Evolutionary conservation across 2,329 filamentous ascomycete genomes (phyloP).

Genomic region (Myrmaecium sp.): DNA sequence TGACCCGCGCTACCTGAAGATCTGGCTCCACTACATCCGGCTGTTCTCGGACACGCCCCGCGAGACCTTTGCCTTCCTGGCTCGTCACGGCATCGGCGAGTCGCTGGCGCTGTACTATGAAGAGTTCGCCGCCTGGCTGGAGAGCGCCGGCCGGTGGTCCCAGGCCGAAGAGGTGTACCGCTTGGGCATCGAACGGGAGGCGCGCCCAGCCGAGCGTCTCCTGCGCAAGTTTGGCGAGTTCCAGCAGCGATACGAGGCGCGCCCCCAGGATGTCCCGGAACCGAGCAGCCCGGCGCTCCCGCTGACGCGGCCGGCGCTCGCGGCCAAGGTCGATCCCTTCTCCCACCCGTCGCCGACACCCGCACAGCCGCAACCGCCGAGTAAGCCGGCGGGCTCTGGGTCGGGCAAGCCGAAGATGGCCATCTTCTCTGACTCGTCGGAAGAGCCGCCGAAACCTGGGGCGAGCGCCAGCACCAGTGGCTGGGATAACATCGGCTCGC

Average conservation of each 20-base stretch:
- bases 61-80: slow-evolving; percentile 81
- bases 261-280: slow-evolving; percentile 41
- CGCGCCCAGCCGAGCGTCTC: slow-evolving; percentile 63
- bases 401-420: slow-evolving; percentile 65
- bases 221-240: slow-evolving; percentile 88
- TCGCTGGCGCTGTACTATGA: slow-evolving; percentile 85
- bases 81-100: slow-evolving; percentile 77
- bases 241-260: slow-evolving; percentile 56
- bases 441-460: slow-evolving; percentile 36
- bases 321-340: slow-evolving; percentile 75
- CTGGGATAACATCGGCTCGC: slow-evolving; percentile 82
- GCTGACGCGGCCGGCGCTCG: slow-evolving; percentile 64
- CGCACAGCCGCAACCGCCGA: slow-evolving; percentile 45
- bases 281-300: slow-evolving; percentile 81
- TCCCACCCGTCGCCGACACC: slow-evolving; percentile 29
- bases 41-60: slow-evolving; percentile 87
- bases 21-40: slow-evolving; percentile 89
- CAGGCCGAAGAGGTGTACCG: slow-evolving; percentile 92
- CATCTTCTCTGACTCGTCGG: slow-evolving; percentile 70
- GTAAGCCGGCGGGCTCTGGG: slow-evolving; percentile 37
- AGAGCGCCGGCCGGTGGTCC: slow-evolving; percentile 63
- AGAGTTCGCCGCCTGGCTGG: slow-evolving; percentile 87
- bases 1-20: slow-evolving; percentile 77
- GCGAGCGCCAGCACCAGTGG: slow-evolving; percentile 47
- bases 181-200: slow-evolving; percentile 75